Conservation (phyloP, 441 rosid genomes). For the Corymbia calophylla region DNA sequence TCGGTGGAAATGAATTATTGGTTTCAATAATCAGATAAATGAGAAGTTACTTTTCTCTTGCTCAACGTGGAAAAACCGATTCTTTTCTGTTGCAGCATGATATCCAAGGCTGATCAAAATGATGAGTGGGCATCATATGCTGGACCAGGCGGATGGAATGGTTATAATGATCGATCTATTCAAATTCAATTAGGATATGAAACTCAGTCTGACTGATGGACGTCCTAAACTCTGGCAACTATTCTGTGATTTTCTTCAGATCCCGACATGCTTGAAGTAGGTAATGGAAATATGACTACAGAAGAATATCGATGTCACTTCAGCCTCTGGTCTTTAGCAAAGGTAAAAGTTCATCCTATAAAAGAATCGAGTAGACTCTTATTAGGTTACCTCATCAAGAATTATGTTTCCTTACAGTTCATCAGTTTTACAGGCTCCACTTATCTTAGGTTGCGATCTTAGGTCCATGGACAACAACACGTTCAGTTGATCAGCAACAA, state of each 20-base stretch:
- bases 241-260: neutral
- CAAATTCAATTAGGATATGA: neutral
- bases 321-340: slow-evolving; percentile 21
- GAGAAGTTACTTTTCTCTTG: neutral
- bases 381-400: neutral
- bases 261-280: slow-evolving; percentile 18
- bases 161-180: neutral
- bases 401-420: neutral
- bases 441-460: slow-evolving; percentile 4
- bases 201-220: neutral
- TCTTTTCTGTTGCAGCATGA: slow-evolving; percentile 9
- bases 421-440: slow-evolving; percentile 3
- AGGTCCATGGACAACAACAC: slow-evolving; percentile 8
- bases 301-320: slow-evolving; percentile 13
- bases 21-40: neutral
- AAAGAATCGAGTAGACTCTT: neutral
- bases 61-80: neutral
- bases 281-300: slow-evolving; percentile 12
- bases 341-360: neutral
- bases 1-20: neutral
- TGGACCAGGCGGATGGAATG: slow-evolving; percentile 20
- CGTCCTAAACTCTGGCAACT: neutral
- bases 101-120: slow-evolving; percentile 6
- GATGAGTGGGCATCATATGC: slow-evolving; percentile 13
- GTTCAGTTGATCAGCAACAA: slow-evolving; percentile 1